These are phyloP conservation scores for Phytophthora ramorum DNA, from an alignment of 352 stramenopile species.

Conservation along the genomic window DNA sequence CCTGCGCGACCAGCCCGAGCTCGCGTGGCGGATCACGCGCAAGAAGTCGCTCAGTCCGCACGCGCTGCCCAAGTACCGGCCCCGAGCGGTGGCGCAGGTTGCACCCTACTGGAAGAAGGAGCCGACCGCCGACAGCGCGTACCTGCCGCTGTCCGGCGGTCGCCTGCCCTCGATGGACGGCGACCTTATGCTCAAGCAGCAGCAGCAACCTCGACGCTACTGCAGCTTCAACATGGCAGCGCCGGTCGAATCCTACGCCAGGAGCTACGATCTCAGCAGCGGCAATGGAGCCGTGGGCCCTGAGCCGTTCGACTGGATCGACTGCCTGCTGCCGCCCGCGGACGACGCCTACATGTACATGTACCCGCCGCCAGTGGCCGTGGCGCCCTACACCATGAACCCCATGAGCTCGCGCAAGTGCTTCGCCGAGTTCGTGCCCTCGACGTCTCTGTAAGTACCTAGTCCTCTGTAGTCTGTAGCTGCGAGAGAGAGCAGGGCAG, in stretches of 20 bases:
- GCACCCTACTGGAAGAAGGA: constrained; percentile 33
- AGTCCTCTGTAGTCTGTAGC: constrained; percentile 20
- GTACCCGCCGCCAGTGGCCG: constrained; percentile 33
- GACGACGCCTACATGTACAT: constrained; percentile 52
- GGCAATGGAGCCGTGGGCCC: constrained; percentile 19
- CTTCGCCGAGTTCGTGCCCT: constrained; percentile 43
- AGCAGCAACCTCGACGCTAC: constrained; percentile 28
- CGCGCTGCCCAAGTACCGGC: constrained; percentile 17
- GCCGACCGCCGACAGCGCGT: constrained; percentile 8
- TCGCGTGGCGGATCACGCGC: constrained; percentile 70
- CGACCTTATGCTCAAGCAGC: constrained; percentile 46
- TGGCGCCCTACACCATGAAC: constrained; percentile 25
- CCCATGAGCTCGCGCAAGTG: constrained; percentile 27
- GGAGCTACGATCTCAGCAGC: constrained; percentile 15
- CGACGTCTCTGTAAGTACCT: constrained; percentile 31
- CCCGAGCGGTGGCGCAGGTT: neutral
- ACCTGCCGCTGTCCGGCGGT: constrained; percentile 16
- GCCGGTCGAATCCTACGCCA: constrained; percentile 16
- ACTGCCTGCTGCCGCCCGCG: constrained; percentile 51
- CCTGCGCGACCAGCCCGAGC: constrained; percentile 68
- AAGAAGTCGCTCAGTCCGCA: constrained; percentile 58
- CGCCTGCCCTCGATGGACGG: constrained; percentile 31
- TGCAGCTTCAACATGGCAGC: constrained; percentile 26
- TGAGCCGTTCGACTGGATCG: constrained; percentile 66
- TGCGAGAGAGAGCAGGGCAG: constrained; percentile 18